These are phyloP conservation scores for Emmonsia crescens DNA, from an alignment of 2,329 filamentous ascomycete species.

Conservation along the genomic window DNA sequence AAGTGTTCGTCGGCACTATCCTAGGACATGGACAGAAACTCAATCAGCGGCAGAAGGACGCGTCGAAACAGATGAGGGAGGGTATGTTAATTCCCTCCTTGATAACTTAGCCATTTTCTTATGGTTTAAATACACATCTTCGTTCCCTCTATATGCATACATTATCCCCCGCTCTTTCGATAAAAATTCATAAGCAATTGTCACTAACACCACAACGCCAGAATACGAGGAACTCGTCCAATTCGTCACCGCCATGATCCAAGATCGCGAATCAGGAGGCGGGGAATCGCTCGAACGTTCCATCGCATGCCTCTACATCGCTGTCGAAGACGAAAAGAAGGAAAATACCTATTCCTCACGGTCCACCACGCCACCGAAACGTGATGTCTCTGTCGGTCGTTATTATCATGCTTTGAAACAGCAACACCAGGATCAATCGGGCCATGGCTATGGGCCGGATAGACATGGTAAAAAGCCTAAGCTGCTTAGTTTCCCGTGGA, in stretches of 20 bases:
- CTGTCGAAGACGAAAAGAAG: constrained; percentile 5
- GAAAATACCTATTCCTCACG: background rate
- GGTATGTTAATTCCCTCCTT: constrained; percentile 9
- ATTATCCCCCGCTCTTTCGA: background rate
- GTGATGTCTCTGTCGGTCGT: background rate
- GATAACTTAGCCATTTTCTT: too few relatives aligned
- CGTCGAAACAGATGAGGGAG: constrained; percentile 16
- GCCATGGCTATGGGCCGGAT: background rate
- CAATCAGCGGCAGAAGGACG: constrained; percentile 16
- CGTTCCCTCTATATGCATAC: background rate
- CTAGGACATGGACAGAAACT: constrained; percentile 17
- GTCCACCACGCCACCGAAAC: background rate
- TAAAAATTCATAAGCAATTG: background rate
- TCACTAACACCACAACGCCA: constrained; percentile 2
- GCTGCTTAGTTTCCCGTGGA: constrained; percentile 18
- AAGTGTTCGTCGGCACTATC: constrained; percentile 14
- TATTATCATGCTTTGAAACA: background rate
- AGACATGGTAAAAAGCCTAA: constrained; percentile 5
- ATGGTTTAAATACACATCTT: background rate
- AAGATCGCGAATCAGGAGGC: constrained; percentile 13
- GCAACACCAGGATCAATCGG: background rate
- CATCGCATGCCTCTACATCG: constrained; percentile 18
- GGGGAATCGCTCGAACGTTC: constrained; percentile 18
- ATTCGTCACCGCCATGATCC: constrained; percentile 16
- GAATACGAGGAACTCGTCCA: constrained; percentile 17